Conservation (phyloP, 2,329 filamentous ascomycete genomes). For the Aspergillus pseudotamarii region DNA sequence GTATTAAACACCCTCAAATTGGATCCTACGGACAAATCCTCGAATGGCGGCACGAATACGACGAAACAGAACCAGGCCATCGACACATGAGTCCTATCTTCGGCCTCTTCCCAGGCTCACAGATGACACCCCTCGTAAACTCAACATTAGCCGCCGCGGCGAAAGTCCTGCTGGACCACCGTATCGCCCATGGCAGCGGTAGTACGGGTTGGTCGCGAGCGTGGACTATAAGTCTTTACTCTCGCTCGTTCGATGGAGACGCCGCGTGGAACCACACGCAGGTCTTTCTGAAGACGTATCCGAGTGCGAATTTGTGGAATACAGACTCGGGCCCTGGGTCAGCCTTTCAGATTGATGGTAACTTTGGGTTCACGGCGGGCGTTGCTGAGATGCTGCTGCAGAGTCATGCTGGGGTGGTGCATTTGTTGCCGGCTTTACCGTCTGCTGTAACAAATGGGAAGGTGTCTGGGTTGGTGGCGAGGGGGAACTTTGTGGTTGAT, state of each 20-base stretch:
- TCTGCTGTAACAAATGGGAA: slow-evolving; percentile 31
- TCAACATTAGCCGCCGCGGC: slow-evolving; percentile 29
- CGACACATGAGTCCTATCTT: slow-evolving; percentile 55
- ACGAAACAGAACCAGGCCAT: slow-evolving; percentile 50
- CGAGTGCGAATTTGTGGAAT: slow-evolving; percentile 16
- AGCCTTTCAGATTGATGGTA: slow-evolving; percentile 54
- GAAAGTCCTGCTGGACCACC: slow-evolving; percentile 10
- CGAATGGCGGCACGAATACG: slow-evolving; percentile 39
- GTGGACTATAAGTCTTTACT: slow-evolving; percentile 52
- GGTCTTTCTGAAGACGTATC: slow-evolving; percentile 21
- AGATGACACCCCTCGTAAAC: slow-evolving; percentile 38
- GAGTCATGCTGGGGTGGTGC: slow-evolving; percentile 29
- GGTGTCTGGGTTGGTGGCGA: slow-evolving; percentile 35
- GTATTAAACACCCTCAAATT: slow-evolving; percentile 21
- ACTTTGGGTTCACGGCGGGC: slow-evolving; percentile 50
- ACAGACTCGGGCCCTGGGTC: slow-evolving; percentile 22
- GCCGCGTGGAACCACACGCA: slow-evolving; percentile 41
- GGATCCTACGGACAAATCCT: slow-evolving; percentile 30
- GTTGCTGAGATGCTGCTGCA: slow-evolving; percentile 51
- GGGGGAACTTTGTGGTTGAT: slow-evolving; percentile 38
- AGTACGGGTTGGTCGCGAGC: slow-evolving; percentile 54
- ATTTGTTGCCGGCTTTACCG: slow-evolving; percentile 41
- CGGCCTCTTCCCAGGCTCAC: slow-evolving; percentile 49
- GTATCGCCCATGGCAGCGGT: slow-evolving; percentile 30
- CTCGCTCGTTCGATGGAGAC: slow-evolving; percentile 44